Base-by-base conservation (phyloP, 352 stramenopile species). In the Globisporangium irregulare region DNA sequence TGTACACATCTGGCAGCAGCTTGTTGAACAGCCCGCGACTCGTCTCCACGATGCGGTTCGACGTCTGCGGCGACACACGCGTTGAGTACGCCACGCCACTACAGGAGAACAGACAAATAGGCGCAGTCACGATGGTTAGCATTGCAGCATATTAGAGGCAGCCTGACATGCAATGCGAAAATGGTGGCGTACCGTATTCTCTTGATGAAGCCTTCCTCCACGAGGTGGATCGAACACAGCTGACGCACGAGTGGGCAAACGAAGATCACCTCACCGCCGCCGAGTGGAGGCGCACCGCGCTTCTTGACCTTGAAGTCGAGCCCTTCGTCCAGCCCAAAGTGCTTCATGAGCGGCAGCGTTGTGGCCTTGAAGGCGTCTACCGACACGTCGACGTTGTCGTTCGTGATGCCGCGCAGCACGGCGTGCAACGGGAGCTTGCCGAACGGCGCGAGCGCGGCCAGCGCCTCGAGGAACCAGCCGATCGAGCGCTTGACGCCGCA, bases 1-100 rank as follows among this genome's bases (percentile, higher is more conserved):
- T 99, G 87, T 99, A 99, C 54, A 99, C 98, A 75, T 99, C 98
- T 0, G 98, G 97, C 27, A 99, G 75, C 46, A 99, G 87, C 69
- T 98, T 86, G 76, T 99, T 99, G 69, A 99, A 98, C 4, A 99
- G 75, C 2, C 94, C 97, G n/a, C 93, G 85, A 69, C 85, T 96
- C 1, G 94, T 94, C 72, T 99, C 98, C 25, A 99, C 97, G 57
- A 99, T 98, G 50, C 98, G 90, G 69, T 99, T 99, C 32, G 97
- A 95, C 46, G 96, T 98, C 66, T 98, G 97, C 4, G 98, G 98
- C 24, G 98, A 98, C 62, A 99, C 93, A 29, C 97, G 94, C 67
- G 97, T 98, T 64, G 89, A 98, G 73, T 99, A 98, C 2, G 95
- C 97, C 22, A 98, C 95, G 32, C 97, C 93, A 64, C 89, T 96